Evolutionary conservation across 2,329 filamentous ascomycete genomes (phyloP).

Genomic region (Nemania sp.): DNA sequence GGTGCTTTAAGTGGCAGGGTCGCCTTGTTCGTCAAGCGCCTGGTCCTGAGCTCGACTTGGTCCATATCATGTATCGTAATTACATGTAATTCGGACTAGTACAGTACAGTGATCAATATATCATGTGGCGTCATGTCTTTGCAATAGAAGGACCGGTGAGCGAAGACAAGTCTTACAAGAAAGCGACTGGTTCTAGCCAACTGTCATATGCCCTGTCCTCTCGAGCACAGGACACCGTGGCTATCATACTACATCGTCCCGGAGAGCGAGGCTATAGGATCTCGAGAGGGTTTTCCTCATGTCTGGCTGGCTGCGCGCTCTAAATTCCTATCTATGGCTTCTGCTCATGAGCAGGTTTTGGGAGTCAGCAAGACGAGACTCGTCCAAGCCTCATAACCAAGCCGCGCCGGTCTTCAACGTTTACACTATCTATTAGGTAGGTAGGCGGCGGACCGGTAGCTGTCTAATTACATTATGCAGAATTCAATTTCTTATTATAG

Average conservation of each 20-base stretch:
- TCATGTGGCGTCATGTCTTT: no score
- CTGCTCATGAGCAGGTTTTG: not conserved
- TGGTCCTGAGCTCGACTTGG: not conserved
- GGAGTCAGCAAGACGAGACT: slow-evolving; percentile 1
- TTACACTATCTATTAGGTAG: no score
- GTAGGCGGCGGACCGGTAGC: no score
- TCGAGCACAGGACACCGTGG: not conserved
- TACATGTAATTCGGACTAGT: not conserved
- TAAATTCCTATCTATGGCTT: no score
- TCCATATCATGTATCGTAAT: not conserved
- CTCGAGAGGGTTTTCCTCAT: no score
- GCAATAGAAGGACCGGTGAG: no score
- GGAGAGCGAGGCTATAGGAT: slow-evolving; percentile 6
- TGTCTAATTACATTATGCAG: not conserved
- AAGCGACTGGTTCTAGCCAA: not conserved
- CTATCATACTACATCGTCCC: not conserved
- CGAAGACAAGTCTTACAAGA: no score
- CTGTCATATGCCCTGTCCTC: not conserved
- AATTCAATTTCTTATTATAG: slow-evolving; percentile 1
- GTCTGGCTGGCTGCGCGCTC: no score
- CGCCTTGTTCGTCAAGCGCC: no score
- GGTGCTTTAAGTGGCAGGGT: no score
- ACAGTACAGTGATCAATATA: no score
- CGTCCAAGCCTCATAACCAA: not conserved
- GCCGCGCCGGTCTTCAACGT: no score